Conservation (phyloP, 2,329 filamentous ascomycete species). For the Hypoxylon sp. region DNA sequence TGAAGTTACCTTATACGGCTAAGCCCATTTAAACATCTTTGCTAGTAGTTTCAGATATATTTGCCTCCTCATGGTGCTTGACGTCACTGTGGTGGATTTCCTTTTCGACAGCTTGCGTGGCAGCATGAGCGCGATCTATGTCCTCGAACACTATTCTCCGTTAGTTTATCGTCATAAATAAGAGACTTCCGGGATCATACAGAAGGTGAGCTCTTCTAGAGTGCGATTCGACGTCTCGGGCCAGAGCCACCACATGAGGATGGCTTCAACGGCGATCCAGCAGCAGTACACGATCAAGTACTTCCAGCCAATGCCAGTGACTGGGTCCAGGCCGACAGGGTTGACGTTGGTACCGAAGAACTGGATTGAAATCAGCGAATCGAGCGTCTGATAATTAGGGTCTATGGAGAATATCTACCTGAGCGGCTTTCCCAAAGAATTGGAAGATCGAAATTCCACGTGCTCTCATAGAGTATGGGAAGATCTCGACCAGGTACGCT, state of each 20-base stretch:
- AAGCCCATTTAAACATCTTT: slow-evolving; percentile 41
- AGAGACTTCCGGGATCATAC: slow-evolving; percentile 36
- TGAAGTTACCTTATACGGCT: too few species aligned
- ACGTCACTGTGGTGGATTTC: slow-evolving; percentile 47
- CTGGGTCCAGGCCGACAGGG: slow-evolving; percentile 54
- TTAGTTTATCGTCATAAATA: slow-evolving; percentile 29
- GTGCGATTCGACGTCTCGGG: slow-evolving; percentile 83
- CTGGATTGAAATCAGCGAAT: slow-evolving; percentile 47
- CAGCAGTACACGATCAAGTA: slow-evolving; percentile 52
- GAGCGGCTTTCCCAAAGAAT: slow-evolving; percentile 52
- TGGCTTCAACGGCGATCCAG: slow-evolving; percentile 51
- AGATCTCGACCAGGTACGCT: slow-evolving; percentile 67
- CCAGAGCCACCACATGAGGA: slow-evolving; percentile 80
- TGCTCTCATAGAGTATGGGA: slow-evolving; percentile 68
- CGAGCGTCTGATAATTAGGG: not conserved
- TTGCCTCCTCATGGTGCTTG: slow-evolving; percentile 44
- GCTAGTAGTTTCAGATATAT: slow-evolving; percentile 44
- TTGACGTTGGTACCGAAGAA: slow-evolving; percentile 60
- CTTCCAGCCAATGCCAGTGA: slow-evolving; percentile 51
- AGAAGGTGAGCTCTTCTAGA: slow-evolving; percentile 71
- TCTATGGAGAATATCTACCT: slow-evolving; percentile 46
- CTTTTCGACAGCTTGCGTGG: slow-evolving; percentile 51
- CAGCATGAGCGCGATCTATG: slow-evolving; percentile 45
- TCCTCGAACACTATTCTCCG: slow-evolving; percentile 51
- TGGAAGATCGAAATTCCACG: slow-evolving; percentile 64